Percentiles rank a stretch among this genome's conserved stretches.
These are phyloP conservation scores for Kodamaea ohmeri DNA, from an alignment of 1,139 yeast species.

Conservation along the genomic window DNA sequence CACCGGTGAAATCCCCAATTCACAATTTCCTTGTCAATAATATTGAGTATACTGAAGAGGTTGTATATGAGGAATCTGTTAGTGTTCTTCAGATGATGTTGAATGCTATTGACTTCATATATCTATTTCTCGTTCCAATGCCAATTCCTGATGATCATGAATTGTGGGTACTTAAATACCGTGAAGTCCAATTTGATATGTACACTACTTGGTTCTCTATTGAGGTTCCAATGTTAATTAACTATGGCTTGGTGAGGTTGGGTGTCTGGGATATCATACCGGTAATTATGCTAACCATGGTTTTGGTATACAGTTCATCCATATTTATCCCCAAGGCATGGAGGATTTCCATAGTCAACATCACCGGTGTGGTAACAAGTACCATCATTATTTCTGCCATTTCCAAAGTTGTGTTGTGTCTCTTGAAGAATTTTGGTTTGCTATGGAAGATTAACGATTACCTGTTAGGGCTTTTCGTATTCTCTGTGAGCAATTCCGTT, in stretches of 20 bases:
- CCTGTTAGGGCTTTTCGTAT: constrained; percentile 39
- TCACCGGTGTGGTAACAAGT: constrained; percentile 28
- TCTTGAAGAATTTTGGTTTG: constrained; percentile 40
- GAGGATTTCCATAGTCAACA: constrained; percentile 14
- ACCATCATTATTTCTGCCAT: constrained; percentile 29
- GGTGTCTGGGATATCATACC: constrained; percentile 14
- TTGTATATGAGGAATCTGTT: constrained; percentile 17
- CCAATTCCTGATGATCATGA: constrained; percentile 6
- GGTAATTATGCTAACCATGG: constrained; percentile 9
- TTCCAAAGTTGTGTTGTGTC: constrained; percentile 22
- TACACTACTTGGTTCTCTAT: constrained; percentile 22
- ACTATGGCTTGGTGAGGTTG: constrained; percentile 19
- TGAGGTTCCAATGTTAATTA: constrained; percentile 20
- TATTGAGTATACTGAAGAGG: constrained; percentile 11
- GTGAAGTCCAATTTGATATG: constrained; percentile 3
- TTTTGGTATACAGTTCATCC: constrained; percentile 8
- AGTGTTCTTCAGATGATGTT: constrained; percentile 18
- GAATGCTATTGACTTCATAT: constrained; percentile 19
- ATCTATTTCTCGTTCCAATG: constrained; percentile 24
- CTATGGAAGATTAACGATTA: constrained; percentile 39
- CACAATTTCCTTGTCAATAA: constrained; percentile 9
- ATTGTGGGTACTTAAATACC: constrained; percentile 10
- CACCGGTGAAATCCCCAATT: constrained; percentile 12
- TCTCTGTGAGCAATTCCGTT: constrained; percentile 40
- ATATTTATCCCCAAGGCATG: constrained; percentile 5